Evolutionary conservation across 2,329 filamentous ascomycete species (phyloP), one percentile per base, ranked within the genome.

Genomic region (Zelopaecilomyces penicillatus): DNA sequence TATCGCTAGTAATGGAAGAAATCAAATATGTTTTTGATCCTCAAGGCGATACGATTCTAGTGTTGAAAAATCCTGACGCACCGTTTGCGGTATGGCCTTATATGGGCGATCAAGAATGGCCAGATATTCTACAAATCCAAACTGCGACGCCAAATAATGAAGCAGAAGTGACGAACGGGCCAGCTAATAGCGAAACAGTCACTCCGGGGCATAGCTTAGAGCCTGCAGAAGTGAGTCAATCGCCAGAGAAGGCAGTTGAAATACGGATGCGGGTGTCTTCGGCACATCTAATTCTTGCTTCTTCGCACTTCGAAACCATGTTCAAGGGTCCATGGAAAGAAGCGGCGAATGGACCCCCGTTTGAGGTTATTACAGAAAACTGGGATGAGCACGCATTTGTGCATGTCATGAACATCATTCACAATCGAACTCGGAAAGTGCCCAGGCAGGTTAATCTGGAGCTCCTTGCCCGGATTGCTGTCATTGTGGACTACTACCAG

Each of bases 381-480:
- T 59, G 62, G 44, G 63, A 73, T 43, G 51, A 57, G 4, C 55
- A 65, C 5, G 67, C 69, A 0, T 58, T 73, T 4, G 54, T 63
- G 6, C 63, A 66, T 12, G 43, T 74, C 1, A 54, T 74, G 39
- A 64, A 70, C 46, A 65, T 70, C n/a, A 55, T 75, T 7, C 72
- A 75, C 53, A 59, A 65, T 40, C 62, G 63, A 4, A 62, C 59
- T 10, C 49, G 58, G n/a, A 60, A 65, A 36, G 61, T 75, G 10
- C 68, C 69, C 1, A 55, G 54, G 34, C 39, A 47, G 1, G 48
- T 73, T 1, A 55, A 51, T 31, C 53, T 73, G 5, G 64, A 71
- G n/a, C 56, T 61, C 7, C 57, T 75, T 8, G 62, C 63, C n/a
- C 65, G 68, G 44, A 56, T 75, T 5, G 68, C 68, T 4, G 57